Base-by-base conservation (phyloP, 129 eudicot species). In the Smallanthus sonchifolius region DNA sequence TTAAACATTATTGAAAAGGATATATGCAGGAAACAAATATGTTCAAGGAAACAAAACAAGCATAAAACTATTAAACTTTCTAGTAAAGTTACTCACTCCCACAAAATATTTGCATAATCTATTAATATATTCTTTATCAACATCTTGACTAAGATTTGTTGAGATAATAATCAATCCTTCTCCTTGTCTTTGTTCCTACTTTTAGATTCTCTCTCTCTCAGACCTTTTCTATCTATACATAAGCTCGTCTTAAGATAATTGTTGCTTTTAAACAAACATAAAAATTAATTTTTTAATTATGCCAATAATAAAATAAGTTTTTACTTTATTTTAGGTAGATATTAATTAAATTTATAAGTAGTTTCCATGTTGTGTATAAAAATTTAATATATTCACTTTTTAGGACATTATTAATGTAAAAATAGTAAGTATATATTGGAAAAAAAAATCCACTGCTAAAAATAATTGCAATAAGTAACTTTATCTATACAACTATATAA, bases 1-100 rank as follows among this genome's bases (percentile, higher is more conserved):
- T 68, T 16, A 68, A 69, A 77, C 70, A 56, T 59, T 17, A 68
- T 42, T 34, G 47, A 56, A 7, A 77, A 69, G 35, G 16, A 30
- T n/a, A 54, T 56, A 42, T 67, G 48, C 67, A 24, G 67, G 37
- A 75, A 76, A 76, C 74, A 67, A 67, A 76, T 38, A 67, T 57
- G 74, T 76, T 37, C 45, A 55, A 67, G 67, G 24, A 35, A 76
- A 77, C 47, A 67, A 16, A 77, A 77, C 81, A 77, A 69, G 70
- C 62, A 77, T 34, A 77, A 76, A 76, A 57, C 69, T 20, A 68
- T 24, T 20, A 57, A 57, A 28, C 4, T 8, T 36, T 77, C 13
- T 9, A 68, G 49, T 34, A 44, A 69, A 77, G 81, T 69, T 77
- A 68, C 81, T 77, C 81, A 68, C 75, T 77, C 75, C 69, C 75